Evolutionary conservation across 2,329 filamentous ascomycete genomes (phyloP).

Genomic region (Diaporthe destruens): DNA sequence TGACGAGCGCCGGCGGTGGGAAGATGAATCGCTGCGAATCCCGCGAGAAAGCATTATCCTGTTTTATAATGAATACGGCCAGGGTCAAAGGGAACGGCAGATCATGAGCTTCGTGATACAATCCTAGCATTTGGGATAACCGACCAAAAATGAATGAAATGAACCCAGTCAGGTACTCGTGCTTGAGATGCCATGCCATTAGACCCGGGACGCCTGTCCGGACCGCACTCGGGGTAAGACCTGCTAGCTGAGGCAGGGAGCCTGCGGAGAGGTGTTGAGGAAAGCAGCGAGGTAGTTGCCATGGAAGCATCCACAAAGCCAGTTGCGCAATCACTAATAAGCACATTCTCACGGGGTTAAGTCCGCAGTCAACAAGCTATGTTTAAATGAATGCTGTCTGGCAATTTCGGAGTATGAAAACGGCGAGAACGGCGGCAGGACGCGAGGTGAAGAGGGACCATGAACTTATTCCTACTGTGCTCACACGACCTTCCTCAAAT

Average conservation of each 20-base stretch:
- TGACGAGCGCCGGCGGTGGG: conserved; percentile 13
- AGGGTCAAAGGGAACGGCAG: conserved; percentile 40
- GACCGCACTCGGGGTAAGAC: neutral
- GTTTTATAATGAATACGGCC: conserved; percentile 41
- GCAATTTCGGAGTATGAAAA: neutral
- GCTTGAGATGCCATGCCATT: neutral
- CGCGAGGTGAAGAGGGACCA: too few species aligned
- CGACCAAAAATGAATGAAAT: conserved; percentile 41
- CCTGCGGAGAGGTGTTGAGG: too few species aligned
- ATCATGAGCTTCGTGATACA: conserved; percentile 36
- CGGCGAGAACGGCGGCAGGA: neutral
- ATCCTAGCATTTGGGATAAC: conserved; percentile 36
- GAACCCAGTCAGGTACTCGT: conserved; percentile 28
- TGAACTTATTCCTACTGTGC: neutral
- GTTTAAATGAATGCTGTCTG: neutral
- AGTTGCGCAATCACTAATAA: too few species aligned
- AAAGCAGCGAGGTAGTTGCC: neutral
- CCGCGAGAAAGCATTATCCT: conserved; percentile 37
- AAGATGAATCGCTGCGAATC: conserved; percentile 19
- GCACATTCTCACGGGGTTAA: neutral
- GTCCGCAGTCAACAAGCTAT: neutral
- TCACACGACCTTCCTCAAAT: neutral
- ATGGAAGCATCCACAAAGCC: neutral
- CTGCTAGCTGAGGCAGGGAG: neutral
- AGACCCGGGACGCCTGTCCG: neutral